Evolutionary conservation across 2,329 filamentous ascomycete species (phyloP), one percentile per base, ranked within the genome.

Genomic region (Botryotinia convoluta): DNA sequence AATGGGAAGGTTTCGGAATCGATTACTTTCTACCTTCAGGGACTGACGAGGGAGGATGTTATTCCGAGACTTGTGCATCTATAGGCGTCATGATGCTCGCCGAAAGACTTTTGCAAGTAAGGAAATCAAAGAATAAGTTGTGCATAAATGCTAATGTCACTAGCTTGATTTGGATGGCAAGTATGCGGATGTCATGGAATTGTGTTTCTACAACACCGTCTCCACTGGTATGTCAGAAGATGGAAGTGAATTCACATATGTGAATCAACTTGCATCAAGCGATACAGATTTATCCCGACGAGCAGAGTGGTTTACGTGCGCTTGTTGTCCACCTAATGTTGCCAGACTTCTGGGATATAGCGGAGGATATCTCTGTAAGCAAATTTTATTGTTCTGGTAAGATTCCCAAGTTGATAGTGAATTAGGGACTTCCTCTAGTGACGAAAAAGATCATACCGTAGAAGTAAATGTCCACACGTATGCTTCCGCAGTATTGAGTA

Each of bases 51-150:
- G 88, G 88, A 6, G 89, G 88, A 3, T 90, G 88, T 77, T 90
- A 90, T 78, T 84, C 87, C 2, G 88, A 90, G 79, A 91, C 89
- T 0, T 90, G 87, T 77, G 89, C 88, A 1, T 84, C 85, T 0
- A 89, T 90, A 74, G 88, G 86, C 10, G 84, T 88, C 3, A 87
- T 90, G 82, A 89, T 90, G 87, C 81, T 90, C 1, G 87, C 87
- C 0, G 86, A 90, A 74, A 81, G 88, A 8, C 78, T 90, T 14
- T 80, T 90, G 0, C 85, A 88, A 74, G 82, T 83, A 76, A 72
- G 79, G 71, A 44, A 26, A 26, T 32, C 39, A 48, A 20, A 8
- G 4, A 64, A 29, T 4, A 3, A 20, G 1, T 69, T 32, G 51
- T 1, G n/a, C 39, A 71, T 39, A 51, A 35, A 37, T 20, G 26